These are phyloP conservation scores for Syzygium aromaticum DNA, from an alignment of 345 rosid species.

Conservation along the genomic window DNA sequence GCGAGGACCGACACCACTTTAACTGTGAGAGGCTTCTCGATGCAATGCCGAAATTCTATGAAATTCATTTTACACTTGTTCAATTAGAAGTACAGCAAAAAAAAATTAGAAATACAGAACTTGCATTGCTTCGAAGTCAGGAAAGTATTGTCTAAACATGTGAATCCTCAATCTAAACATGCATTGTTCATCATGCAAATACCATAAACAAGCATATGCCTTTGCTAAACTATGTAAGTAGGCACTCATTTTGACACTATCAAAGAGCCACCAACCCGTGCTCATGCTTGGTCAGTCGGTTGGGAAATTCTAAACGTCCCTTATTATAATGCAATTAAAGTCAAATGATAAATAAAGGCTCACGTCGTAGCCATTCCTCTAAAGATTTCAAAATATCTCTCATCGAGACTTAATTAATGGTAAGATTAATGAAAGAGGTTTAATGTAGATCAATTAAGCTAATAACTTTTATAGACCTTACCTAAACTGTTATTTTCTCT, in stretches of 20 bases:
- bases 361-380: not conserved
- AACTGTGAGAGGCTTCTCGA: not conserved
- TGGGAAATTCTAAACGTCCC: not conserved
- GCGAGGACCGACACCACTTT: not conserved
- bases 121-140: not conserved
- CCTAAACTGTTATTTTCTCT: not conserved
- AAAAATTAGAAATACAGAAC: not conserved
- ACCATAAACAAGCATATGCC: not conserved
- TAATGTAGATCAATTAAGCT: not conserved
- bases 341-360: not conserved
- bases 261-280: not conserved
- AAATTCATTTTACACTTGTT: not conserved
- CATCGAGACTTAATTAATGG: not conserved
- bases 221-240: not conserved
- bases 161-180: not conserved
- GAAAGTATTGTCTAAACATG: not conserved
- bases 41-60: not conserved
- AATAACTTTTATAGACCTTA: not conserved
- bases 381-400: not conserved
- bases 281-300: not conserved
- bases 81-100: not conserved
- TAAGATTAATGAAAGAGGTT: not conserved
- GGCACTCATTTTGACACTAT: not conserved
- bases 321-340: not conserved
- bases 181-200: not conserved